Evolutionary conservation across 169 alveolate species (phyloP).

Genomic region (Cryptosporidium sp.): DNA sequence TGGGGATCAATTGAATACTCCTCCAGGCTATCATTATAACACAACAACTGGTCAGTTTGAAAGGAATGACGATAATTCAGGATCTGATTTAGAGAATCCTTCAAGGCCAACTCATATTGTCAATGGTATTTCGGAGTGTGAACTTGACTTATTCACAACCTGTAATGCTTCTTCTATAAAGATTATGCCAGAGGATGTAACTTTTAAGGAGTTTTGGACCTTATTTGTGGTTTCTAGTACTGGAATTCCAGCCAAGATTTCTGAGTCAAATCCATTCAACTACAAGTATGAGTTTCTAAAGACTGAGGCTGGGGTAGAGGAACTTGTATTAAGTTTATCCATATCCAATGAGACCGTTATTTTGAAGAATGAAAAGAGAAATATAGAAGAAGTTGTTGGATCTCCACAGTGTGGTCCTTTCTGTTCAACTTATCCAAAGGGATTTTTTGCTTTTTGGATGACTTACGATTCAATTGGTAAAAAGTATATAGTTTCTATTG

Average conservation of each 20-base stretch:
- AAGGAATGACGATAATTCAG: background rate
- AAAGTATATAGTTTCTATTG: constrained; percentile 36
- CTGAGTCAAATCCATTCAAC: background rate
- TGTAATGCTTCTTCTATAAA: background rate
- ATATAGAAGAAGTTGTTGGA: background rate
- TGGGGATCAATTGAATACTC: background rate
- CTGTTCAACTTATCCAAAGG: constrained; percentile 70
- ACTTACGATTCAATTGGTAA: constrained; percentile 21
- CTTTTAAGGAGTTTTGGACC: background rate
- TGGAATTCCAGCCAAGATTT: background rate
- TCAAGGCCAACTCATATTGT: constrained; percentile 7
- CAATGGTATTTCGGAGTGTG: background rate
- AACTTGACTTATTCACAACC: background rate
- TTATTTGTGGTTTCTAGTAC: constrained; percentile 9
- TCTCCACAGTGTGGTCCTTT: constrained; percentile 75
- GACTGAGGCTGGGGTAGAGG: background rate
- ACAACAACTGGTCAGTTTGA: constrained; percentile 23
- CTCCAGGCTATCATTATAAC: constrained; percentile 11
- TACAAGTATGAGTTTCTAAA: background rate
- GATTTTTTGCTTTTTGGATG: constrained; percentile 64
- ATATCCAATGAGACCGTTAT: background rate
- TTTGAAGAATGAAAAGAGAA: background rate
- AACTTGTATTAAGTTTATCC: background rate
- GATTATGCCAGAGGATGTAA: constrained; percentile 6
- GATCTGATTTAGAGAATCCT: background rate